Base-by-base conservation (phyloP, 2,329 filamentous ascomycete species). In the Neofusicoccum laricinum region DNA sequence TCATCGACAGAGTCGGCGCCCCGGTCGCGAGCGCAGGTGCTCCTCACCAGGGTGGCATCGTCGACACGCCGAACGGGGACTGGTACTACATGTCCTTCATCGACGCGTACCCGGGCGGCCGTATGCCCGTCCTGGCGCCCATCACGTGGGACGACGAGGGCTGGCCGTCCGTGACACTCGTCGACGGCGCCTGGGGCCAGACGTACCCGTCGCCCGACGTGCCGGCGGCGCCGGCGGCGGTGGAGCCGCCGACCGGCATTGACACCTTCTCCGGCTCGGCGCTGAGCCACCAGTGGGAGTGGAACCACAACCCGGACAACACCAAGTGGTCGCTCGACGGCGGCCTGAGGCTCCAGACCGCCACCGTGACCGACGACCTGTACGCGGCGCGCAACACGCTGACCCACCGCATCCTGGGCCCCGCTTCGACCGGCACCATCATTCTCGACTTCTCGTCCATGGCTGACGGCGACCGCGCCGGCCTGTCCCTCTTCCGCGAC, bases 71-170 rank as follows among this genome's bases (percentile, higher is more conserved):
- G 0, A 71, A 78, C 12, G 83, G 82, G 0, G 75, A 82, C 12
- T 88, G 85, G 85, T 86, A 85, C 69, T 88, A 84, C 67, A 82
- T 87, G 72, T 80, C 83, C 0, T 88, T 88, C 70, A 75, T 81
- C 3, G 82, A 83, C 70, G 77, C 80, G 0, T 88, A 85, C 65
- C 85, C 86, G 0, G 81, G 79, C 3, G 86, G 86, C 0, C 79
- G 85, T 21, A 79, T 86, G 11, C 86, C 86, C 0, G 83, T 86
- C 1, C 73, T 86, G 2, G 85, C 85, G 0, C 85, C 85, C 0
- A 70, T 88, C 1, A 79, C 71, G 0, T 88, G 82, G 81, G 79
- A 76, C 2, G 64, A 65, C 0, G 82, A 87, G 55, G 84, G 84
- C 0, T 88, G 79, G 70, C 85, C 85, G 0, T 61, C 69, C 6